These are phyloP conservation scores for Penicillium longicatenatum DNA, from an alignment of 495 filamentous ascomycete genomes.

Conservation along the genomic window DNA sequence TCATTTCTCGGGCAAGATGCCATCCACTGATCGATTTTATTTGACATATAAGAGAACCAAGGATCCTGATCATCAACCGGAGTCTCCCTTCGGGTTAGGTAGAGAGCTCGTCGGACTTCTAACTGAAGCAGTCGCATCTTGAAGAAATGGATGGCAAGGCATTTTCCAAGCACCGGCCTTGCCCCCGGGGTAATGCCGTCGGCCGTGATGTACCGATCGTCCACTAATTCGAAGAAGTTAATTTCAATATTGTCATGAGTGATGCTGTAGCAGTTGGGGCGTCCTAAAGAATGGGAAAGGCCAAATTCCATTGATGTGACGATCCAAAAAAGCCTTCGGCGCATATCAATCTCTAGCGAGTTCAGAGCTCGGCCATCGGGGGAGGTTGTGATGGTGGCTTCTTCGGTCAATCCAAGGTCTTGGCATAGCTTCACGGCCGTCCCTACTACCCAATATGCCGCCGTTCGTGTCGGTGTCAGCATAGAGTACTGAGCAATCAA, in stretches of 20 bases:
- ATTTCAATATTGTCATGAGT: constrained; percentile 79
- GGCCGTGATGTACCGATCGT: constrained; percentile 79
- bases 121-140: constrained; percentile 87
- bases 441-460: constrained; percentile 88
- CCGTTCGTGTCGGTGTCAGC: constrained; percentile 84
- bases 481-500: constrained; percentile 91
- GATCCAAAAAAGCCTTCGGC: constrained; percentile 83
- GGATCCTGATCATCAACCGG: constrained; percentile 75
- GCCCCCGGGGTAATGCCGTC: constrained; percentile 69
- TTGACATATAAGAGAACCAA: constrained; percentile 81
- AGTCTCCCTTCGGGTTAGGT: constrained; percentile 72
- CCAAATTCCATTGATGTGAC: constrained; percentile 84
- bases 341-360: constrained; percentile 80
- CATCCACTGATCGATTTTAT: constrained; percentile 75
- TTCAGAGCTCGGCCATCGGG: constrained; percentile 51
- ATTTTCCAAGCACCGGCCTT: constrained; percentile 72
- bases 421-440: constrained; percentile 83
- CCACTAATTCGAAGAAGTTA: constrained; percentile 72
- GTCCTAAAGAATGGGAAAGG: constrained; percentile 80
- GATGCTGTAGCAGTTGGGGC: constrained; percentile 80
- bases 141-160: constrained; percentile 87
- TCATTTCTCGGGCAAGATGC: constrained; percentile 61
- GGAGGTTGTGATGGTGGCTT: constrained; percentile 72
- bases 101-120: constrained; percentile 81
- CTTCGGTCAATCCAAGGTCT: constrained; percentile 79